Evolutionary conservation across 352 stramenopile genomes (phyloP).

Genomic region (Albugo laibachii): DNA sequence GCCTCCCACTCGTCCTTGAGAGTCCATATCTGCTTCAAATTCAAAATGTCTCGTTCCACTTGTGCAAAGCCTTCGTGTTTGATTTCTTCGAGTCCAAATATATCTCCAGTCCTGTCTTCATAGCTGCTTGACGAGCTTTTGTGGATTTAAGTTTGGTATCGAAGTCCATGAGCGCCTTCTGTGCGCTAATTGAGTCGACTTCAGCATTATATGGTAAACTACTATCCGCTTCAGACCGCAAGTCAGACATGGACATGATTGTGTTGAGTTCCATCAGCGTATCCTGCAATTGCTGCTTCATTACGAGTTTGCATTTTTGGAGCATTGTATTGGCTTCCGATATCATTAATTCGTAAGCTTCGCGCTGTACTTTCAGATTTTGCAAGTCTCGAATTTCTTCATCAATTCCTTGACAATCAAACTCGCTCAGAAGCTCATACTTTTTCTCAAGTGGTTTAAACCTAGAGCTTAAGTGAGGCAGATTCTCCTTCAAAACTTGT

Average conservation of each 20-base stretch:
- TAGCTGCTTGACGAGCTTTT: constrained; percentile 28
- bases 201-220: constrained; percentile 58
- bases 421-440: constrained; percentile 72
- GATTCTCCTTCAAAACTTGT: constrained; percentile 71
- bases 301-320: constrained; percentile 86
- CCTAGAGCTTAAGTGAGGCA: constrained; percentile 35
- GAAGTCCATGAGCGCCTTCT: constrained; percentile 60
- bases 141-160: constrained; percentile 77
- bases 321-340: constrained; percentile 76
- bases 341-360: constrained; percentile 70
- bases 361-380: constrained; percentile 57
- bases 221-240: constrained; percentile 46
- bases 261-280: constrained; percentile 72
- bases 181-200: constrained; percentile 17
- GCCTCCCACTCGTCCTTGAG: constrained; percentile 77
- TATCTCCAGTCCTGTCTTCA: constrained; percentile 87
- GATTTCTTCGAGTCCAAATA: constrained; percentile 78
- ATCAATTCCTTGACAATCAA: constrained; percentile 77
- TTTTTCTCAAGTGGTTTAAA: constrained; percentile 77
- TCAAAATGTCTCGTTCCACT: constrained; percentile 76
- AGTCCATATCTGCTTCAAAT: constrained; percentile 81
- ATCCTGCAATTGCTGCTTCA: constrained; percentile 90
- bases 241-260: constrained; percentile 69
- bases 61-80: constrained; percentile 74
- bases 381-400: constrained; percentile 60